Evolutionary conservation across 2,329 filamentous ascomycete species (phyloP).

Genomic region (Cercospora zeina): DNA sequence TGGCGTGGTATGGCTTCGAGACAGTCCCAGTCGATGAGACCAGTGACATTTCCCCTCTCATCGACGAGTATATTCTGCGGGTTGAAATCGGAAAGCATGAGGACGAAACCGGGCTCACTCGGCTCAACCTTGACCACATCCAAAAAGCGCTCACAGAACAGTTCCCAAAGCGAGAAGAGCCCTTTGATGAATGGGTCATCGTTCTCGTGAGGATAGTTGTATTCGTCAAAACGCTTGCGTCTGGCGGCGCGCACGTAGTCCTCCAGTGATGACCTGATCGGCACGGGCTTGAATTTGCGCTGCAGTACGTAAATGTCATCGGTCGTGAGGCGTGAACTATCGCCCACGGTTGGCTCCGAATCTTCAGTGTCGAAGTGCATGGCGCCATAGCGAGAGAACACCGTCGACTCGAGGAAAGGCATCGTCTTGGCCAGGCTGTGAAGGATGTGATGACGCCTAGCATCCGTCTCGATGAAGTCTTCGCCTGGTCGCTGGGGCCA

Average conservation of each 20-base stretch:
- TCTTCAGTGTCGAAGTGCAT: conserved; percentile 19
- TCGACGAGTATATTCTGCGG: conserved; percentile 27
- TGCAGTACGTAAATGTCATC: conserved; percentile 23
- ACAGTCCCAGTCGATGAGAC: conserved; percentile 30
- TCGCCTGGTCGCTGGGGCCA: conserved; percentile 18
- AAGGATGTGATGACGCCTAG: conserved; percentile 23
- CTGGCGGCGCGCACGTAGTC: conserved; percentile 20
- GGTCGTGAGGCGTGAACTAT: conserved; percentile 19
- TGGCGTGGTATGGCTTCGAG: conserved; percentile 25
- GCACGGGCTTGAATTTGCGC: conserved; percentile 17
- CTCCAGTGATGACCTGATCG: conserved; percentile 16
- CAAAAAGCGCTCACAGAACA: conserved; percentile 26
- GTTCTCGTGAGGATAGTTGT: conserved; percentile 9
- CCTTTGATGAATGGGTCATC: conserved; percentile 15
- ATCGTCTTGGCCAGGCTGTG: conserved; percentile 23
- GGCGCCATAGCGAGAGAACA: conserved; percentile 20
- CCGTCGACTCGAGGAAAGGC: conserved; percentile 12
- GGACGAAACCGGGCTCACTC: conserved; percentile 23
- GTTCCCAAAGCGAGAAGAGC: conserved; percentile 21
- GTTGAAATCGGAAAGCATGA: conserved; percentile 30
- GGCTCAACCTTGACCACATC: conserved; percentile 15
- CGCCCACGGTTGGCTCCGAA: conserved; percentile 10
- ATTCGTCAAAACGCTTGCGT: conserved; percentile 16
- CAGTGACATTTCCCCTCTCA: conserved; percentile 20
- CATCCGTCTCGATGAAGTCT: conserved; percentile 13